Conservation (phyloP, 345 rosid species). For the Citrus unshiu region DNA sequence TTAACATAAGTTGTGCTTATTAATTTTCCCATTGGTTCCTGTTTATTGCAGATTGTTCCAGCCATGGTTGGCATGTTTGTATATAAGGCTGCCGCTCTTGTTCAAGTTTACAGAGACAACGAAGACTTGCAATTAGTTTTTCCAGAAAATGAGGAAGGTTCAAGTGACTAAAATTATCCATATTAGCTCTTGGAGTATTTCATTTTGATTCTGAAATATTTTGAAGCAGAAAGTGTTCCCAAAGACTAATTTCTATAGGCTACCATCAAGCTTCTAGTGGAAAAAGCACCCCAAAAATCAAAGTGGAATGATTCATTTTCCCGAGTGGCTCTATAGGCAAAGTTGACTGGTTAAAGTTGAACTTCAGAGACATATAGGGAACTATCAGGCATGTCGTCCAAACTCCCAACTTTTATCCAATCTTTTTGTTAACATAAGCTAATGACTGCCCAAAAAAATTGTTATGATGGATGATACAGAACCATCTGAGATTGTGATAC, state of each 20-base stretch:
- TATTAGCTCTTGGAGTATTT: background rate
- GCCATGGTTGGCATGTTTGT: slow-evolving; percentile 92
- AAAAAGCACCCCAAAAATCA: background rate
- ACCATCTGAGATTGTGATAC: background rate
- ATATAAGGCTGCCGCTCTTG: slow-evolving; percentile 93
- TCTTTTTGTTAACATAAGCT: background rate
- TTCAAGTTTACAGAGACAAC: slow-evolving; percentile 92
- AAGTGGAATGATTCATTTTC: background rate
- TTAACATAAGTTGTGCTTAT: background rate
- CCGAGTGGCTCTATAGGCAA: background rate
- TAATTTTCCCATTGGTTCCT: background rate
- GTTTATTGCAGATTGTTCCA: slow-evolving; percentile 60
- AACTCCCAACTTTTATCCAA: background rate
- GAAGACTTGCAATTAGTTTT: slow-evolving; percentile 69
- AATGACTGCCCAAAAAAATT: background rate
- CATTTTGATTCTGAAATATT: background rate
- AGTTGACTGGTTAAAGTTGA: background rate
- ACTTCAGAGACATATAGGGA: background rate
- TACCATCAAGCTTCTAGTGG: background rate
- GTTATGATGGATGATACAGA: background rate
- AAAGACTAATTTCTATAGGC: background rate
- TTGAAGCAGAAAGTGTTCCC: background rate
- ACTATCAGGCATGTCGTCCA: background rate
- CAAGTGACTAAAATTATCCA: slow-evolving; percentile 20
- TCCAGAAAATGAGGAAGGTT: slow-evolving; percentile 48